Evolutionary conservation across 2,329 filamentous ascomycete genomes (phyloP), one percentile per base, ranked within the genome.

Genomic region (Sarocladium brachiariae): DNA sequence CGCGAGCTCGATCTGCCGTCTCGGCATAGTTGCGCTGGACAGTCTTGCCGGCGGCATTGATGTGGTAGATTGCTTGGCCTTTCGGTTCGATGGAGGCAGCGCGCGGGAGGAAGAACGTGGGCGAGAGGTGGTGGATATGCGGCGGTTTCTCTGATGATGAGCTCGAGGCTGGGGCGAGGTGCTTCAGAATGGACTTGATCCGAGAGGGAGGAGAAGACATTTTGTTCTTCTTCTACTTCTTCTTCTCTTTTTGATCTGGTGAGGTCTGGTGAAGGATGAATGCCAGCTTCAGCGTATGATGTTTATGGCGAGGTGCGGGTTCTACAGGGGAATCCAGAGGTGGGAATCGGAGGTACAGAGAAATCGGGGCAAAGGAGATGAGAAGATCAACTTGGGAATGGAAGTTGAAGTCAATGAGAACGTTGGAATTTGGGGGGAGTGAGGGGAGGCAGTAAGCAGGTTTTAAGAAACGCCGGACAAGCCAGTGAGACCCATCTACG

Each of bases 71-170:
- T 31, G 91, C 92, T 57, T 84, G 77, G 11, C 87, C 89, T 62
- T 91, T 74, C 5, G 92, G 92, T 68, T 96, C 92, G 61, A 97
- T 93, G 41, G 80, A 75, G 6, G 91, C 91, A 16, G 92, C 90
- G 50, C 92, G 84, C 57, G 88, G 86, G 19, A 95, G 74, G 65
- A 96, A 96, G 66, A 83, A 84, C 2, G 91, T 96, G 0, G 92
- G 92, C 1, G 89, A 91, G 25, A 97, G 80, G 14, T 85, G 81
- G 67, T 92, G 87, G 60, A 87, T 78, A 66, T 89, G 81, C 61
- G 73, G 67, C 51, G 70, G 65, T 43, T 34, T 77, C 69, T n/a
- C n/a, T n/a, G n/a, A n/a, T n/a, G 58, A 79, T 78, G 51, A 23
- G 9, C 66, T 56, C 72, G 73, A 54, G 73, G 69, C 51, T 58